Conservation (phyloP, 2,329 filamentous ascomycete genomes). For the Drechslerella coelobrocha region DNA sequence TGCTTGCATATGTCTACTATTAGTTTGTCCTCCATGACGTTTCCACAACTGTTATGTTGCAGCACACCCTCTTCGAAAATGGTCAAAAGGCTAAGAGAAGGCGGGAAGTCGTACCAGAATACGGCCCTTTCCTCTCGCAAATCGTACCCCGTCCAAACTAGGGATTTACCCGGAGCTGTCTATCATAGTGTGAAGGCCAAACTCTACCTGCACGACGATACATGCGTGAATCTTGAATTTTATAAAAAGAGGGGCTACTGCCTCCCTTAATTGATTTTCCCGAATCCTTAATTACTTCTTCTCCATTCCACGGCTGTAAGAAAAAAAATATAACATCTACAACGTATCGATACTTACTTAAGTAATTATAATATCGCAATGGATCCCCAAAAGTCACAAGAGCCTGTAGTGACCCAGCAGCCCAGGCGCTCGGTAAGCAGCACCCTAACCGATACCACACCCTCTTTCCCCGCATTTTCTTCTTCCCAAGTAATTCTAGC, state of each 20-base stretch:
- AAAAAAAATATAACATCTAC: constrained; percentile 24
- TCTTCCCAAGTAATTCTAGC: constrained; percentile 2
- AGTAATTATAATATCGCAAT: constrained; percentile 8
- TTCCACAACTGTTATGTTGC: constrained; percentile 42
- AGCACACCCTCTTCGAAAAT: constrained; percentile 41
- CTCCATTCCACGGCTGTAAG: background rate
- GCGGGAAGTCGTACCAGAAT: constrained; percentile 12
- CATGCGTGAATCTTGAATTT: constrained; percentile 5
- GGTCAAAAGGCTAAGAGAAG: constrained; percentile 9
- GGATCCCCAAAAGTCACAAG: constrained; percentile 21
- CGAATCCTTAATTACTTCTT: constrained; percentile 3
- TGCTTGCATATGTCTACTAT: constrained; percentile 10
- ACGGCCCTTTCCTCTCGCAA: constrained; percentile 17
- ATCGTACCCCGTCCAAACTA: constrained; percentile 28
- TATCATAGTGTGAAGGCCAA: constrained; percentile 17
- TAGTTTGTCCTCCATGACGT: constrained; percentile 38
- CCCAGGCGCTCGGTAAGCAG: constrained; percentile 46
- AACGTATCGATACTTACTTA: constrained; percentile 15
- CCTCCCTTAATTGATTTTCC: constrained; percentile 1
- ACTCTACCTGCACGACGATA: too few relatives aligned
- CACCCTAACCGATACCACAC: background rate
- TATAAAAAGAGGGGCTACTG: constrained; percentile 17
- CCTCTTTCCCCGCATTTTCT: constrained; percentile 43
- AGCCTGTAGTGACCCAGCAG: constrained; percentile 1
- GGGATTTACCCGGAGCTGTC: constrained; percentile 34